Base-by-base conservation (phyloP, 257 asterid genomes). In the Solanum sejunctum region DNA sequence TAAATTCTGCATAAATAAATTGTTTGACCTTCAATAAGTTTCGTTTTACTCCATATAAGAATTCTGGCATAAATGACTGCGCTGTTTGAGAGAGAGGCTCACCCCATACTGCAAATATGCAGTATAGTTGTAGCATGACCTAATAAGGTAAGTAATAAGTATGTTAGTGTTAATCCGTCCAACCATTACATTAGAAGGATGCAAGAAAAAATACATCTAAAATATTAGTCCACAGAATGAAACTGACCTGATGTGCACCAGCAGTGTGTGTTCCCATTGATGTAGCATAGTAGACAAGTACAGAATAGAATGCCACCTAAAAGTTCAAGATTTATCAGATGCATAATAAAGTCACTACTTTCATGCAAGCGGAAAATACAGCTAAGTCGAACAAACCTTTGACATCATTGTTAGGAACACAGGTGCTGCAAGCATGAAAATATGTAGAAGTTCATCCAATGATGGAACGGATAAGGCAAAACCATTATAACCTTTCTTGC, bases 71-170 rank as follows among this genome's bases (percentile, higher is more conserved):
- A 91, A 93, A 96, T 58, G 98, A 92, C 88, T 96, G 99, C 36
- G 98, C 97, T 12, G 99, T 96, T 88, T 96, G 98, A 83, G 99
- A 96, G 72, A 96, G 98, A 84, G 98, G 98, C 87, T 96, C 98
- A 80, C 97, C 98, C 91, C 91, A 95, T 81, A 96, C 97, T 15
- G 98, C 84, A 87, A 96, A 96, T 91, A 93, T 88, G 89, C 94
- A 82, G 87, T 88, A 95, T 83, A 96, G 84, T 85, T 96, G 99
- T 84, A 96, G 92, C 98, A 95, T 93, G 89, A 96, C 99, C 98
- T 96, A 84, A 57, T 88, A 12, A 73, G 63, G 36, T 83, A 84
- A 60, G 73, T 69, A 86, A 77, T 70, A 32, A 32, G 36, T 32
- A 23, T 55, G 72, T 41, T 32, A 61, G 67, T 56, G 78, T 57